These are phyloP conservation scores for Capsicum baccatum DNA, from an alignment of 257 asterid species.

Conservation along the genomic window DNA sequence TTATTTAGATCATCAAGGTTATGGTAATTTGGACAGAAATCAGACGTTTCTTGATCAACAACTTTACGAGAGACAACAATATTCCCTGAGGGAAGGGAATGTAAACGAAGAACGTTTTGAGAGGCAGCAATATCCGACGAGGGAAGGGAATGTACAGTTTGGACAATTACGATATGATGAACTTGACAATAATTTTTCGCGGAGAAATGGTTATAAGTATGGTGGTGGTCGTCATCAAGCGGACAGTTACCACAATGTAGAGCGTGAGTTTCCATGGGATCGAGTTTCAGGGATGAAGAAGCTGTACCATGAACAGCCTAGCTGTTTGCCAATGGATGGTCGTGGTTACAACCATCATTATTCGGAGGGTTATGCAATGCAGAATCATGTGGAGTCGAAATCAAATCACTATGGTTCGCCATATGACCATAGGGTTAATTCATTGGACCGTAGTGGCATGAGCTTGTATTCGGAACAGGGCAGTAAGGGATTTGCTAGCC, in stretches of 20 bases:
- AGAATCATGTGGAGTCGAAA: constrained; percentile 45
- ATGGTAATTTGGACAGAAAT: constrained; percentile 36
- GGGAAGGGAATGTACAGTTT: neutral
- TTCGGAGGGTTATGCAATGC: constrained; percentile 37
- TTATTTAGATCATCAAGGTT: constrained; percentile 37
- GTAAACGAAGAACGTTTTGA: constrained; percentile 21
- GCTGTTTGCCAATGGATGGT: constrained; percentile 35
- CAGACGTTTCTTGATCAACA: constrained; percentile 18
- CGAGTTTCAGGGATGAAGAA: constrained; percentile 33
- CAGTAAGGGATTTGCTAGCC: constrained; percentile 43
- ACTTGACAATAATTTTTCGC: constrained; percentile 37
- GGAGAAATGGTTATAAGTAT: constrained; percentile 42
- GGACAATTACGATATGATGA: constrained; percentile 34
- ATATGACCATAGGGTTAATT: constrained; percentile 31
- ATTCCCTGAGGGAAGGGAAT: too few relatives aligned
- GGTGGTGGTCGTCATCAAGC: constrained; percentile 31
- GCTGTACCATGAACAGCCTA: constrained; percentile 39
- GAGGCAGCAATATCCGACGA: neutral
- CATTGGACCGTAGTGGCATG: constrained; percentile 31
- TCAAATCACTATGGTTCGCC: constrained; percentile 39
- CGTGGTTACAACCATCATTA: constrained; percentile 37
- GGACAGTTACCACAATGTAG: constrained; percentile 39
- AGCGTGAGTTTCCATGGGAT: constrained; percentile 18
- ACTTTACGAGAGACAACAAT: too few relatives aligned
- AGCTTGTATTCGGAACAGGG: constrained; percentile 35